Conservation (phyloP, 352 stramenopile species). For the Phytophthora melonis region DNA sequence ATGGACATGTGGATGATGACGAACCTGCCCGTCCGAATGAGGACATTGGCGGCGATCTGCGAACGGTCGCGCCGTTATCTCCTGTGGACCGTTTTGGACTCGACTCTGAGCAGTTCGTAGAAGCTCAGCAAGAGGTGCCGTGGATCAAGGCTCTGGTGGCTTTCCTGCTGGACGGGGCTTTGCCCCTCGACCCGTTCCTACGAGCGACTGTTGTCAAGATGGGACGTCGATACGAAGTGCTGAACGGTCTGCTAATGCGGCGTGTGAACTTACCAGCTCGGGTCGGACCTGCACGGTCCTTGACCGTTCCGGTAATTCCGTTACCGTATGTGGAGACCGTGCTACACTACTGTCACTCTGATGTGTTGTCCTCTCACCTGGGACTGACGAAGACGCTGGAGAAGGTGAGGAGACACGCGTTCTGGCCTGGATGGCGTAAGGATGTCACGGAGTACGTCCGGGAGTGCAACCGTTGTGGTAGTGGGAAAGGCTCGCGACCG, state of each 20-base stretch:
- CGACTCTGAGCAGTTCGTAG: neutral
- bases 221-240: neutral
- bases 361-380: conserved; percentile 4
- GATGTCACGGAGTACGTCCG: conserved; percentile 1
- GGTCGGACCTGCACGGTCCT: neutral
- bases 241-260: conserved; percentile 5
- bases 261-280: conserved; percentile 1
- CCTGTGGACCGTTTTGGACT: neutral
- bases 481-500: conserved; percentile 1
- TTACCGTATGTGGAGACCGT: conserved; percentile 13
- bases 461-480: neutral
- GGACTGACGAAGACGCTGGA: conserved; percentile 9
- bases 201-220: conserved; percentile 4
- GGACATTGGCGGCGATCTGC: neutral
- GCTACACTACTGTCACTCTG: conserved; percentile 16
- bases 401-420: conserved; percentile 5
- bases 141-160: conserved; percentile 10
- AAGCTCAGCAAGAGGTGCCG: neutral
- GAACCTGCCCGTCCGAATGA: neutral
- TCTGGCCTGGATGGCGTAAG: neutral
- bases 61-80: neutral
- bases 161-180: conserved; percentile 3
- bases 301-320: conserved; percentile 7
- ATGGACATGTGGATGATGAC: neutral
- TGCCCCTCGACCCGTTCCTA: conserved; percentile 10